Percentiles rank a stretch among this genome's conserved stretches.
These are phyloP conservation scores for Solanum aculeatissimum DNA, from an alignment of 305 asterid species.

Conservation along the genomic window DNA sequence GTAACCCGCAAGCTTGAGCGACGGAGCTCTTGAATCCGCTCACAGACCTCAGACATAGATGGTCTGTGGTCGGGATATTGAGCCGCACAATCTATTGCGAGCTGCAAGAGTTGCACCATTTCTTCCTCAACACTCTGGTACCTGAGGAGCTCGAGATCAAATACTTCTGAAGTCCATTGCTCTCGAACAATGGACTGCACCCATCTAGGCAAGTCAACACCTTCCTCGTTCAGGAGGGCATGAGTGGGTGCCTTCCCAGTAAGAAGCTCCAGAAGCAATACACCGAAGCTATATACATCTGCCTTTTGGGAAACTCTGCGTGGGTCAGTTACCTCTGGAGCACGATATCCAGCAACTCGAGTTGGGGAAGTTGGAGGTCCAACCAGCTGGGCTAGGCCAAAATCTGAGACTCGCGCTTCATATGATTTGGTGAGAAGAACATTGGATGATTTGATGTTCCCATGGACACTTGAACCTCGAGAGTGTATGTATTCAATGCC, in stretches of 20 bases:
- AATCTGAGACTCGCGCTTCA: slow-evolving; percentile 36
- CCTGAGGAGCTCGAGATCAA: slow-evolving; percentile 37
- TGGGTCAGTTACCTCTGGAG: slow-evolving; percentile 42
- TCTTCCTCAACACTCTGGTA: slow-evolving; percentile 31
- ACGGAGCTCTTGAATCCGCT: slow-evolving; percentile 29
- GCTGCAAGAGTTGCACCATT: slow-evolving; percentile 44
- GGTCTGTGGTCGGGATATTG: slow-evolving; percentile 44
- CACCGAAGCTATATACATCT: slow-evolving; percentile 40
- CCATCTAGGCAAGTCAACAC: slow-evolving; percentile 47
- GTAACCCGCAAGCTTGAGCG: slow-evolving; percentile 11
- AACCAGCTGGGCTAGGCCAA: slow-evolving; percentile 31
- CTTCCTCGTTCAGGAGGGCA: slow-evolving; percentile 38
- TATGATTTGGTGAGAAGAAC: slow-evolving; percentile 31
- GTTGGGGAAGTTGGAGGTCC: slow-evolving; percentile 36
- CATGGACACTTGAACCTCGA: slow-evolving; percentile 27
- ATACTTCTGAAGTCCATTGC: slow-evolving; percentile 39
- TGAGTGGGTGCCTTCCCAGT: slow-evolving; percentile 44
- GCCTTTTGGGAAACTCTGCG: slow-evolving; percentile 41
- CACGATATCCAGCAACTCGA: slow-evolving; percentile 35
- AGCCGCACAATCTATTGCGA: slow-evolving; percentile 39
- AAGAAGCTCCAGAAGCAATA: slow-evolving; percentile 40
- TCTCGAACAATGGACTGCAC: slow-evolving; percentile 35
- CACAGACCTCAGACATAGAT: slow-evolving; percentile 25
- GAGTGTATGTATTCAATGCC: slow-evolving; percentile 37
- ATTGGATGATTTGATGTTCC: slow-evolving; percentile 41